These are phyloP conservation scores for Alternaria sp. DNA, from an alignment of 2,329 filamentous ascomycete species.

Conservation along the genomic window DNA sequence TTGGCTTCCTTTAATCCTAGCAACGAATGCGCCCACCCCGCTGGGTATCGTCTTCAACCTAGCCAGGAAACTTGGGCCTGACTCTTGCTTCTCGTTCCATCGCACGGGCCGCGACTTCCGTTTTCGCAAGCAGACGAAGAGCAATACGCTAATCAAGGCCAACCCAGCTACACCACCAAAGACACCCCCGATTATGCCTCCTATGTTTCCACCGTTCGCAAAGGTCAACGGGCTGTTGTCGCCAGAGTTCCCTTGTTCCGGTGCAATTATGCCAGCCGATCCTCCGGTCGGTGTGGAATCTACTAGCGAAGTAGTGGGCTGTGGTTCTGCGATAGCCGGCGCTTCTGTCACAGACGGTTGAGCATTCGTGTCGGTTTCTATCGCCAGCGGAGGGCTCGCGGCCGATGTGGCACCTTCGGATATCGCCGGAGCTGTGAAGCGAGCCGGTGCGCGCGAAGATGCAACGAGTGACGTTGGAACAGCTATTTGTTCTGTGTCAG, in stretches of 20 bases:
- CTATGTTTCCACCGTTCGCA: conserved; percentile 32
- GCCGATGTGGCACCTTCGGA: conserved; percentile 20
- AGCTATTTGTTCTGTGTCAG: conserved; percentile 40
- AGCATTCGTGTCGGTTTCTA: conserved; percentile 15
- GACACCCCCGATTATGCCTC: conserved; percentile 44
- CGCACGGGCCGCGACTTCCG: conserved; percentile 31
- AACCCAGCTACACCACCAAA: conserved; percentile 43
- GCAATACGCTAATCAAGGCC: conserved; percentile 36
- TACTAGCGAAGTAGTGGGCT: conserved; percentile 21
- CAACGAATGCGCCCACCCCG: conserved; percentile 28
- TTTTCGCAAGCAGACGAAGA: conserved; percentile 44
- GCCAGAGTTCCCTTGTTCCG: conserved; percentile 23
- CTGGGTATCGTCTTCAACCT: conserved; percentile 32
- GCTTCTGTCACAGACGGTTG: conserved; percentile 13
- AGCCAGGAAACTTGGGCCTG: conserved; percentile 15
- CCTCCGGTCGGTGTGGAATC: conserved; percentile 26
- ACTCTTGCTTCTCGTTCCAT: conserved; percentile 26
- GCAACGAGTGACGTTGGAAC: conserved; percentile 19
- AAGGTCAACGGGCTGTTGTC: conserved; percentile 27
- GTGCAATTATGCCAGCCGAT: conserved; percentile 38
- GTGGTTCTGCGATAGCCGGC: conserved; percentile 18
- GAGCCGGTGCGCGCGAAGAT: conserved; percentile 8
- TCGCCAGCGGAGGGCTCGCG: conserved; percentile 18
- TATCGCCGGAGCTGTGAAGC: conserved; percentile 14
- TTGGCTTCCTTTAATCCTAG: conserved; percentile 38